These are phyloP conservation scores for Dictyostelium citrinum DNA, from an alignment of 78 protist genomes.

Conservation along the genomic window DNA sequence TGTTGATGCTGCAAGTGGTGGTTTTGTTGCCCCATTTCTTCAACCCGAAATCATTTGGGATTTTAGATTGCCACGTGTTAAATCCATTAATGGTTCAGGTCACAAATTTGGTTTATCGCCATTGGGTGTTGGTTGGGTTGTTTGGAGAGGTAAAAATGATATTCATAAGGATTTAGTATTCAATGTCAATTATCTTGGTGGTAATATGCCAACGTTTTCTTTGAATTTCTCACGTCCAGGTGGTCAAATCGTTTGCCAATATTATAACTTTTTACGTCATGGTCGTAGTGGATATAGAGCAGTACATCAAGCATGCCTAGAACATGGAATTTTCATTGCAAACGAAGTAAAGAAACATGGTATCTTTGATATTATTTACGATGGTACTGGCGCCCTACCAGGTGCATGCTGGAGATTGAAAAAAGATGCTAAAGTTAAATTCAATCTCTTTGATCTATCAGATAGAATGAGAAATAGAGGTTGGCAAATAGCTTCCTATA, in stretches of 20 bases:
- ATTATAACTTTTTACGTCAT: slow-evolving; percentile 48
- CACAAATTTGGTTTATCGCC: slow-evolving; percentile 78
- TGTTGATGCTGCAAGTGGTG: slow-evolving; percentile 85
- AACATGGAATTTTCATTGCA: neutral
- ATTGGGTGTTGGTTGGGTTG: slow-evolving; percentile 47
- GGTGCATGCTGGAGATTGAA: slow-evolving; percentile 10
- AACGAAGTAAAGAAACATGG: neutral
- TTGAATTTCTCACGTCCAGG: slow-evolving; percentile 55
- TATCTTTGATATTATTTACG: slow-evolving; percentile 7
- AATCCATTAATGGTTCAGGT: slow-evolving; percentile 59
- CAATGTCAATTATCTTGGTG: slow-evolving; percentile 65
- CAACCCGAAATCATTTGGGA: slow-evolving; percentile 55
- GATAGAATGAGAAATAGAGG: slow-evolving; percentile 8
- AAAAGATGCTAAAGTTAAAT: neutral
- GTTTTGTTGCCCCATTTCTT: slow-evolving; percentile 80
- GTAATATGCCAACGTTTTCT: slow-evolving; percentile 49
- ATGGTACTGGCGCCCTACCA: neutral
- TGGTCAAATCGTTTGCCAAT: slow-evolving; percentile 54
- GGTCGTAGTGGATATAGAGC: slow-evolving; percentile 39
- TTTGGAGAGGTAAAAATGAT: slow-evolving; percentile 26
- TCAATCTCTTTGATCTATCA: slow-evolving; percentile 22
- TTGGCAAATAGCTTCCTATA: slow-evolving; percentile 20
- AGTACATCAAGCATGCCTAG: slow-evolving; percentile 6
- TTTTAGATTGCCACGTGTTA: slow-evolving; percentile 67
- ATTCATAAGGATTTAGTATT: slow-evolving; percentile 65